Evolutionary conservation across 192 early-diverging fungal genomes (phyloP).

Genomic region (Thoreauomyces humboldtii): DNA sequence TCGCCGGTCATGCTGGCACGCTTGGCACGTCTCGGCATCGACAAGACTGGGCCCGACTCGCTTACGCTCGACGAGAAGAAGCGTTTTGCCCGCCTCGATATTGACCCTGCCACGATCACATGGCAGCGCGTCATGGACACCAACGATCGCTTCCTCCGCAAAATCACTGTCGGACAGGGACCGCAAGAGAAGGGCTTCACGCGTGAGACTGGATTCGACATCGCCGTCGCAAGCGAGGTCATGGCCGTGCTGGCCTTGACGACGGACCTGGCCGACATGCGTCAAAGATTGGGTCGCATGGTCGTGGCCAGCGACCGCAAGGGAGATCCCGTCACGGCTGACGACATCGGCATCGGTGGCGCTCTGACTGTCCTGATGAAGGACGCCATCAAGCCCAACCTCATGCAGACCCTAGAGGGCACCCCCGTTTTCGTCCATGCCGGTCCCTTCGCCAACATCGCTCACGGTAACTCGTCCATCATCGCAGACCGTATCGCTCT

Average conservation of each 20-base stretch:
- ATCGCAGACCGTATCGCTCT: conserved; percentile 95
- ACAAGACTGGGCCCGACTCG: conserved; percentile 72
- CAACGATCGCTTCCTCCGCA: conserved; percentile 93
- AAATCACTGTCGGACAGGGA: conserved; percentile 85
- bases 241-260: conserved; percentile 97
- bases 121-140: conserved; percentile 97
- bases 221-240: conserved; percentile 95
- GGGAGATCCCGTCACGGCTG: conserved; percentile 85
- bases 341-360: conserved; percentile 94
- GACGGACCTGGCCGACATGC: conserved; percentile 89
- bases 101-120: conserved; percentile 90
- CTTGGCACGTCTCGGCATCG: conserved; percentile 76
- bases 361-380: conserved; percentile 97
- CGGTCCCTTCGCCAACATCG: conserved; percentile 99
- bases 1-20: conserved; percentile 84
- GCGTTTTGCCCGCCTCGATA: conserved; percentile 87
- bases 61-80: conserved; percentile 76
- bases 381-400: conserved; percentile 96
- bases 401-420: conserved; percentile 99
- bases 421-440: conserved; percentile 98
- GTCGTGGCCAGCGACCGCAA: conserved; percentile 83
- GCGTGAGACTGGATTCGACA: conserved; percentile 94
- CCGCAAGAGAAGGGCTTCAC: conserved; percentile 82
- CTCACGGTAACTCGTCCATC: conserved; percentile 95
- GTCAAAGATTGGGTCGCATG: conserved; percentile 89